These are phyloP conservation scores for Xylaria sp. DNA, from an alignment of 2,329 filamentous ascomycete genomes.

Conservation along the genomic window DNA sequence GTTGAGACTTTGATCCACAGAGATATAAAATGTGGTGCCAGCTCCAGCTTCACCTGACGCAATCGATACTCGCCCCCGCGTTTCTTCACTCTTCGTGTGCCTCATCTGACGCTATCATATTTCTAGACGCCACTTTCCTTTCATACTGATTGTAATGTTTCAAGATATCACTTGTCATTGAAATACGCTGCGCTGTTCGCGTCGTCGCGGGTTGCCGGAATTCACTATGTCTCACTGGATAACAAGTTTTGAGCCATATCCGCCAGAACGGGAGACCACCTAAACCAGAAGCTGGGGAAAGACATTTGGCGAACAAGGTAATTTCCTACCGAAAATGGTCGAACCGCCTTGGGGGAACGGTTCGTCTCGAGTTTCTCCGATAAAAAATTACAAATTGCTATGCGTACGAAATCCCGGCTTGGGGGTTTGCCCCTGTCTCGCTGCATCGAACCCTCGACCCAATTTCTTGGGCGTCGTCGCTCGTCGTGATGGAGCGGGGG, in stretches of 20 bases:
- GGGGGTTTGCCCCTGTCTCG: not conserved
- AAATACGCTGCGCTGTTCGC: conserved; percentile 9
- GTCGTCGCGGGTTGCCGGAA: not conserved
- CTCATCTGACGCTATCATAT: conserved; percentile 3
- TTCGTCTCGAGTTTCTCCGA: conserved; percentile 21
- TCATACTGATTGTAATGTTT: not conserved
- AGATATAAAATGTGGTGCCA: conserved; percentile 1
- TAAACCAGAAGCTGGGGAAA: conserved; percentile 1
- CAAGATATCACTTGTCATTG: conserved; percentile 6
- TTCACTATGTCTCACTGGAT: conserved; percentile 5
- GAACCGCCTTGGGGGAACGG: not conserved
- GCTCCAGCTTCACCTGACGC: conserved; percentile 27
- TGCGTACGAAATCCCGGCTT: not conserved
- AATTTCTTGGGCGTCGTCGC: conserved; percentile 9
- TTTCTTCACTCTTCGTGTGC: not conserved
- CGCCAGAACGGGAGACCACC: conserved; percentile 6
- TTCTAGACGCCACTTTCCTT: not conserved
- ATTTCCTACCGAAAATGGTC: not conserved
- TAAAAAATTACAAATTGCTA: conserved; percentile 9
- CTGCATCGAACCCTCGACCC: not conserved
- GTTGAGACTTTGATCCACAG: not conserved
- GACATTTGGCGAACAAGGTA: not conserved
- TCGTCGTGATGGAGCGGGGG: conserved; percentile 16
- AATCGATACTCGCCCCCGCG: conserved; percentile 1
- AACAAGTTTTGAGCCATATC: not conserved